phyloP scores from a whole-genome alignment of 164 flowering plant species.

The Stephania yunnanensis region DNA sequence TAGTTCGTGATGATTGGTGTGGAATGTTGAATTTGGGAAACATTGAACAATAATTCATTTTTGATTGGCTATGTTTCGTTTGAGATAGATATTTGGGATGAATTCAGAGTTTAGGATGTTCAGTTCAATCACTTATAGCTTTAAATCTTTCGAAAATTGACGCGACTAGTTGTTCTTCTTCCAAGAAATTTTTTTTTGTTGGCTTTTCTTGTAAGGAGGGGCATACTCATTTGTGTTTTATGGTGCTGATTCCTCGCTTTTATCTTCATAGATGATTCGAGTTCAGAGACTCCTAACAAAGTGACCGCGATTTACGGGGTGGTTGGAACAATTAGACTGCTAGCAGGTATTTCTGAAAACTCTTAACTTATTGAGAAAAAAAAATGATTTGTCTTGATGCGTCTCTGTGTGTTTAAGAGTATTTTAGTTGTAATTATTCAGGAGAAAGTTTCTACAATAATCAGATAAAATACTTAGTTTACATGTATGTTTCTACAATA shows the following conservation, averaged over 20 bases:
- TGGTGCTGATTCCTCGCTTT: not conserved
- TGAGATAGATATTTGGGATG: too few relatives aligned
- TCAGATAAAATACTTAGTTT: not conserved
- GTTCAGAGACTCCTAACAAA: conserved; percentile 35
- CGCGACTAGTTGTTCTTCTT: not conserved
- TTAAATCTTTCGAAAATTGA: too few relatives aligned
- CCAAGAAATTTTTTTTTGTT: not conserved
- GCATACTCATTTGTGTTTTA: too few relatives aligned
- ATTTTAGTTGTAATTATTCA: conserved; percentile 3
- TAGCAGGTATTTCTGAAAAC: conserved; percentile 50
- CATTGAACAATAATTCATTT: too few relatives aligned
- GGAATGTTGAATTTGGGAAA: too few relatives aligned
- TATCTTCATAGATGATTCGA: conserved; percentile 37
- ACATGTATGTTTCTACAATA: not conserved
- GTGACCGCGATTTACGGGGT: conserved; percentile 61
- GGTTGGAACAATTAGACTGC: conserved; percentile 71
- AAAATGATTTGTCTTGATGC: not conserved
- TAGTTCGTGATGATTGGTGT: too few relatives aligned
- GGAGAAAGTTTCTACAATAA: not conserved
- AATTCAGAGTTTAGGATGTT: too few relatives aligned
- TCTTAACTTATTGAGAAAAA: not conserved
- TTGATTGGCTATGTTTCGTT: too few relatives aligned
- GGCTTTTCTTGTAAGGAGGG: not conserved
- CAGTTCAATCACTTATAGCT: too few relatives aligned
- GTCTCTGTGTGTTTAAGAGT: not conserved